Evolutionary conservation across 2,329 filamentous ascomycete species (phyloP), one percentile per base, ranked within the genome.

Genomic region (Fusarium chlamydosporum): DNA sequence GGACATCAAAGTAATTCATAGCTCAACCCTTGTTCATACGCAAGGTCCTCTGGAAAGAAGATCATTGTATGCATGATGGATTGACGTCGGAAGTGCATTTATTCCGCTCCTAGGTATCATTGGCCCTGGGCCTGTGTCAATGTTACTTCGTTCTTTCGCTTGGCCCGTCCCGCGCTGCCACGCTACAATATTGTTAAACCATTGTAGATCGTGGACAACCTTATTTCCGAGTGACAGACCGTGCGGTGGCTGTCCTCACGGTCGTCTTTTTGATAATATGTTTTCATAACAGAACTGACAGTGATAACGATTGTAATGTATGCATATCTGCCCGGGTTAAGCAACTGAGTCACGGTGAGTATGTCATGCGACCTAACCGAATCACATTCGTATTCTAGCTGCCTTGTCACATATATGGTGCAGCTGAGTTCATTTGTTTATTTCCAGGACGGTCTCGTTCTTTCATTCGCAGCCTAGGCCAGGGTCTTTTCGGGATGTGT

Each of bases 1-100:
- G 72, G 72, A 62, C 63, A 18, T 16, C 45, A 6, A 43, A 37
- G 38, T 72, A 46, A 56, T 41, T 37, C n/a, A 18, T 20, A 29
- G 7, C 3, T 7, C 2, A 9, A 6, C 42, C 8, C 27, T 5
- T 18, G 15, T 37, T 29, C 9, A 12, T 6, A 31, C 18, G 34
- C 7, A n/a, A 20, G 6, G 40, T 63, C 13, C n/a, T 18, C n/a
- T 31, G 33, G 16, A 41, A 35, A 15, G 40, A n/a, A 46, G 18
- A 18, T 29, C 51, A 57, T 26, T 27, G 16, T 33, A 23, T 54
- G 45, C 59, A 61, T 57, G 37, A 50, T 20, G 29, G 43, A 43
- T 45, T 34, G 33, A 57, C 52, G n/a, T 40, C 35, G 37, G 31
- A 43, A 45, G 42, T 40, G 23, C 35, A 48, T 18, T 35, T 56